Evolutionary conservation across 331 rosid genomes (phyloP), one percentile per base, ranked within the genome.

Genomic region (Rhamnella rubrinervis): DNA sequence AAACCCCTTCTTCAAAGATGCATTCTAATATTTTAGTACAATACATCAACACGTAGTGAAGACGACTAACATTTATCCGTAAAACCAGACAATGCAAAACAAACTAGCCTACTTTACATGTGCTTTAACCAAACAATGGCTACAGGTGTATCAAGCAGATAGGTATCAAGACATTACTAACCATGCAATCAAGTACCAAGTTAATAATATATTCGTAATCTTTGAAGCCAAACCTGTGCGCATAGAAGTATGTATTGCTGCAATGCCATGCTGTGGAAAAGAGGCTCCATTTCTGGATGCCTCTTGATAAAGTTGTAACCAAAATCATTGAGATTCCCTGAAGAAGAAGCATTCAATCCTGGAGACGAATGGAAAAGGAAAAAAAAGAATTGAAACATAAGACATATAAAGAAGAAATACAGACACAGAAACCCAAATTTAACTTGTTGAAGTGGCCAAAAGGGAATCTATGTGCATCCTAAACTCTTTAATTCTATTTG

Each of bases 231-330:
- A 63, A 93, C 98, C 98, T 93, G 98, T 57, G 91, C 20, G 71
- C 98, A 93, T 38, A 93, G 64, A 59, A 93, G 96, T 74, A 93
- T 88, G 75, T 86, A 93, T 68, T 87, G 98, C 82, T 93, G 97
- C 78, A 93, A 85, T 19, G 90, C 96, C 40, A 73, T 59, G 71
- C 87, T 81, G 81, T 93, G 80, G 67, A 87, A 88, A 65, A 93
- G 83, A 40, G 89, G 88, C 53, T 82, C 88, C 59, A 23, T 76
- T 56, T 72, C 82, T 28, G 77, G 77, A 75, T 57, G 81, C 66
- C 77, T 80, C 66, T 76, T 73, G 58, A 93, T 77, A 53, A 93
- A 93, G 31, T 67, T 63, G 66, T 74, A 82, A 3, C 91, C 97
- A 53, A 90, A 81, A 69, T 68, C 81, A 71, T 84, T 90, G 25